Base-by-base conservation (phyloP, 208 protist species). In the Trypanosoma congolense region DNA sequence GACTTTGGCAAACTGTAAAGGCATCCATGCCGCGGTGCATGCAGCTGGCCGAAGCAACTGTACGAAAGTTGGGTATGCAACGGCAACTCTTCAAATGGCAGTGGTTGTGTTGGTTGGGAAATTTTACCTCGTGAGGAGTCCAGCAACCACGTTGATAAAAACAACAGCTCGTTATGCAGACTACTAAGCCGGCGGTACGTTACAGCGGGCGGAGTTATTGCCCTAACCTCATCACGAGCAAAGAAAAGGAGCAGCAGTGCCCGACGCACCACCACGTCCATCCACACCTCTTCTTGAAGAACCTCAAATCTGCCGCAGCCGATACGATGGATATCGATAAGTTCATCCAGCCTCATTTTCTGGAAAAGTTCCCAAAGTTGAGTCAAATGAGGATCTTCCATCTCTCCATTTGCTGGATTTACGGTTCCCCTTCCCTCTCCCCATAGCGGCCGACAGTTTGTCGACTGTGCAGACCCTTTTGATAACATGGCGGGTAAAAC, bases 161-260 rank as follows among this genome's bases (percentile, higher is more conserved):
- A 8, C 0, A 14, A 10, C 18, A 68, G 31, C 25, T 68, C 61
- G 29, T 46, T 26, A 50, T 92, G 83, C 21, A 88, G 55, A 9
- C 14, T 10, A 56, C 74, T 81, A 31, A 90, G 55, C 10, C 69
- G 69, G 10, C 44, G 54, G 57, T 84, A 89, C 10, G 83, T 90
- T 45, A 77, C 48, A 31, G 28, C 45, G 14, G 83, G 83, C 31
- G 75, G 30, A 3, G 87, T 92, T 19, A 94, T 52, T 18, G 82
- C 79, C 8, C 81, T 63, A 36, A 94, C 81, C 38, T 94, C 87
- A 59, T 87, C 80, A n/a, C 78, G 71, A 1, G 77, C 38, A 53
- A 88, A 92, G 50, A 94, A 90, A 19, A 88, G 74, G 52, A 94
- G 43, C 55, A 80, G 61, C 29, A 94, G 75, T 8, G 75, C 80